A percentile compares a stretch with the other conserved stretches of the same genome.
These are phyloP conservation scores for Colletotrichum falcatum DNA, from an alignment of 2,329 filamentous ascomycete genomes.

Conservation along the genomic window DNA sequence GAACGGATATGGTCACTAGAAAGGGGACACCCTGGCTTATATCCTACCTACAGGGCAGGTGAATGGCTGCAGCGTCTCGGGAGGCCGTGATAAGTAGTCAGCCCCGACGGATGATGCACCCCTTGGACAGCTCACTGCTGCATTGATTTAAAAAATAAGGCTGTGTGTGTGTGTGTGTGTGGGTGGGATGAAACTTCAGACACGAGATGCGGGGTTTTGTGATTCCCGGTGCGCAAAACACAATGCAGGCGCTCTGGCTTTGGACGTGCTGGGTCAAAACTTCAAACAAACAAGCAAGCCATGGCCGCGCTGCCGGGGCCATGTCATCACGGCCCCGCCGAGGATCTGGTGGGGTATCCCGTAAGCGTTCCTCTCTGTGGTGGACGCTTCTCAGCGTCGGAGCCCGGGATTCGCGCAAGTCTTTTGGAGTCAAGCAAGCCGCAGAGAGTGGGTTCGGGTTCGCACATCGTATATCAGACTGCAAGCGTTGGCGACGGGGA, in stretches of 20 bases:
- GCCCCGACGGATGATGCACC: not conserved
- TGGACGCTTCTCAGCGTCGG: conserved; percentile 12
- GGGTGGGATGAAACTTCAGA: too few species aligned
- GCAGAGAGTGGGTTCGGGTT: not conserved
- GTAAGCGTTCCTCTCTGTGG: not conserved
- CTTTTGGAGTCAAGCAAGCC: not conserved
- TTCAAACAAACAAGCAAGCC: conserved; percentile 22
- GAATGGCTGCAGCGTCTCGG: not conserved
- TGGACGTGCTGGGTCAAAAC: conserved; percentile 21
- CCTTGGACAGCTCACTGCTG: not conserved
- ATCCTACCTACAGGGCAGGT: not conserved
- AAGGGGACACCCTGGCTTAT: conserved; percentile 1
- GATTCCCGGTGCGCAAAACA: not conserved
- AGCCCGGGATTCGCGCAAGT: not conserved
- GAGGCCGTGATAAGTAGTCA: not conserved
- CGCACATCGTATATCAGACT: not conserved
- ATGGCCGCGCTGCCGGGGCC: conserved; percentile 17
- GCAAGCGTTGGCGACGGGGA: not conserved
- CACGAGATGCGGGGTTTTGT: not conserved
- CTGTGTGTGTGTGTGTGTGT: too few species aligned
- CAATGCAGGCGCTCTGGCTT: not conserved
- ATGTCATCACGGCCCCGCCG: conserved; percentile 29
- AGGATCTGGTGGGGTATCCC: conserved; percentile 29
- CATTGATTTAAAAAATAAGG: not conserved
- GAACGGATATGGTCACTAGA: conserved; percentile 7